Percentiles rank a stretch among this genome's conserved stretches.
Conservation (phyloP, 202 grass and related monocot species). For the Setaria italica region DNA sequence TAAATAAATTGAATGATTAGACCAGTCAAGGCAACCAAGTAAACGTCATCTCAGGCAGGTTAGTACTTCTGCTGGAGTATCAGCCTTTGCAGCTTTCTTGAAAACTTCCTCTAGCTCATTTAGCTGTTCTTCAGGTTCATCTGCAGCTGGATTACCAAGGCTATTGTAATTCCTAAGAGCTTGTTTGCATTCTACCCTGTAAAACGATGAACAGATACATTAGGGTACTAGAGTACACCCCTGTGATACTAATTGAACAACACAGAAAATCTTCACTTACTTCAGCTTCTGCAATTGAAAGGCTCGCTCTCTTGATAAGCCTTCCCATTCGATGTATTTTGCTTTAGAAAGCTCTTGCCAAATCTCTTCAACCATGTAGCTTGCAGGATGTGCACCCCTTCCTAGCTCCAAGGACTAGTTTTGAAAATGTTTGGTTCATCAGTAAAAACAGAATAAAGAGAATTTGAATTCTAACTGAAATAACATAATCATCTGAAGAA, state of each 20-base stretch:
- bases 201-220: constrained; percentile 7
- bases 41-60: constrained; percentile 7
- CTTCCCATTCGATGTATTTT: constrained; percentile 90
- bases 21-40: not conserved
- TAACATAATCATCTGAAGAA: not conserved
- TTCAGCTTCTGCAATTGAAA: constrained; percentile 59
- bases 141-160: constrained; percentile 51
- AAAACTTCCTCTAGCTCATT: constrained; percentile 72
- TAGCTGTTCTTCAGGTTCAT: constrained; percentile 59
- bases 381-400: constrained; percentile 82
- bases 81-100: constrained; percentile 59
- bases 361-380: constrained; percentile 94
- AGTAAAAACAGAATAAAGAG: constrained; percentile 24
- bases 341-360: constrained; percentile 91
- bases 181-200: constrained; percentile 75
- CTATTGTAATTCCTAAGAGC: constrained; percentile 65
- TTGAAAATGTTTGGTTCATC: constrained; percentile 44
- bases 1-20: constrained; percentile 3
- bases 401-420: constrained; percentile 90
- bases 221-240: constrained; percentile 1
- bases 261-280: constrained; percentile 47
- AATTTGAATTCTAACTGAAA: constrained; percentile 28
- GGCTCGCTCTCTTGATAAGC: constrained; percentile 55
- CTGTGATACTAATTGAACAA: constrained; percentile 26
- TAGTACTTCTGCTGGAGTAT: constrained; percentile 74